Conservation (phyloP, 768 basidiomycete genomes). For the Russula lepida region DNA sequence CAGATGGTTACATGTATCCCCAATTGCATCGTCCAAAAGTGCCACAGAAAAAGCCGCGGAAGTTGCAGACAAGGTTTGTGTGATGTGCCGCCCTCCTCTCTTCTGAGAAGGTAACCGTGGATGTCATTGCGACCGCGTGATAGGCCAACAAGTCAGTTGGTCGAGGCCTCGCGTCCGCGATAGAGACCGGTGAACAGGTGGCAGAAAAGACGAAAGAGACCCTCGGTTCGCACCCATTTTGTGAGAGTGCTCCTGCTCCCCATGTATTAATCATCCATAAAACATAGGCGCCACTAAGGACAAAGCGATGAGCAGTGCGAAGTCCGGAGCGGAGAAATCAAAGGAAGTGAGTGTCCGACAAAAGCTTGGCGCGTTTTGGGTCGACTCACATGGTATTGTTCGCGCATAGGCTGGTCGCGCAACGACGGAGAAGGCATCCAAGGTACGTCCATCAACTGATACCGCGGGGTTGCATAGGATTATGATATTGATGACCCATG, state of each 20-base stretch:
- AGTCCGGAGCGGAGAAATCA: background rate
- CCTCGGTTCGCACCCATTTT: conserved; percentile 2
- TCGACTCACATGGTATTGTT: background rate
- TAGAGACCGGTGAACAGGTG: conserved; percentile 14
- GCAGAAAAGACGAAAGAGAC: conserved; percentile 19
- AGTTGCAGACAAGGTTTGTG: conserved; percentile 17
- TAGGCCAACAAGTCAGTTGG: conserved; percentile 19
- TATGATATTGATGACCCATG: background rate
- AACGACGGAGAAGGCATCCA: conserved; percentile 6
- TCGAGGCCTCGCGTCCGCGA: conserved; percentile 15
- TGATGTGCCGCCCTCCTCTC: too few species aligned
- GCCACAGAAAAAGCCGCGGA: conserved; percentile 16
- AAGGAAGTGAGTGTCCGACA: background rate
- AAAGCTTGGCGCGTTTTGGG: background rate
- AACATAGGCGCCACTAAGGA: conserved; percentile 10
- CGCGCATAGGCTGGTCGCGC: background rate
- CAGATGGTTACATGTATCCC: conserved; percentile 9
- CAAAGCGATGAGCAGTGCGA: background rate
- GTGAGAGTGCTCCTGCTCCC: too few species aligned
- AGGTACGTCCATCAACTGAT: background rate
- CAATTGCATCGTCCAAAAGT: background rate
- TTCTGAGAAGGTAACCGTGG: background rate
- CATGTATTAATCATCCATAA: background rate
- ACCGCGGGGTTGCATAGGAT: background rate
- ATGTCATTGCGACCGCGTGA: background rate